Evolutionary conservation across 73 alveolate genomes (phyloP), one percentile per base, ranked within the genome.

Genomic region (Paramecium bursaria): DNA sequence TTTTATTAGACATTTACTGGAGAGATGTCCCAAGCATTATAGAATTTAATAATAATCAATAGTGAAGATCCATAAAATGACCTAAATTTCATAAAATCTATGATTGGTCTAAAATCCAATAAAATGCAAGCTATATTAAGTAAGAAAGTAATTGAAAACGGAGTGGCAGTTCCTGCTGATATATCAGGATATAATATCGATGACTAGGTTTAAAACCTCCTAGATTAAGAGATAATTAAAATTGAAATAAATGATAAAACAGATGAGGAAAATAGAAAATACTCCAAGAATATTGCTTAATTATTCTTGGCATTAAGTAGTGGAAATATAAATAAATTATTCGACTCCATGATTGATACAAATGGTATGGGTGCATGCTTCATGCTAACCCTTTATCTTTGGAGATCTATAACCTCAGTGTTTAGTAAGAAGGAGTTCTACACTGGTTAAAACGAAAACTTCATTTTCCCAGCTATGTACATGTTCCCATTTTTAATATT

Each of bases 21-120:
- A 0, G 55, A 31, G 7, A 46, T 67, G 6, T 67, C 53, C 5
- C 48, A 15, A 17, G 44, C 44, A 17, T 42, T 67, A 42, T 0
- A 17, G 14, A 31, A 67, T 4, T 17, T 67, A 2, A 5, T 57
- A 6, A 31, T 67, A n/a, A 42, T 47, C 14, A 67, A 42, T 4
- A 39, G 14, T 39, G 82, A 67, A 7, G n/a, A 67, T 3, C 82
- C 82, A 19, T 1, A 15, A 10, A 2, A 0, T 10, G 82, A 67
- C 19, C 50, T 67, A 10, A 3, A 39, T 3, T 67, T 67, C 5
- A 3, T 67, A 15, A 67, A 47, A 67, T 53, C 82, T 1, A 67
- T 67, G 82, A 67, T 67, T 19, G 82, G 82, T 5, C 44, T 67
- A 26, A 67, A 67, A 67, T 67, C 82, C 3, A 67, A 42, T 67